Evolutionary conservation across 768 basidiomycete species (phyloP).

Genomic region (Phlegmacium glaucopus): DNA sequence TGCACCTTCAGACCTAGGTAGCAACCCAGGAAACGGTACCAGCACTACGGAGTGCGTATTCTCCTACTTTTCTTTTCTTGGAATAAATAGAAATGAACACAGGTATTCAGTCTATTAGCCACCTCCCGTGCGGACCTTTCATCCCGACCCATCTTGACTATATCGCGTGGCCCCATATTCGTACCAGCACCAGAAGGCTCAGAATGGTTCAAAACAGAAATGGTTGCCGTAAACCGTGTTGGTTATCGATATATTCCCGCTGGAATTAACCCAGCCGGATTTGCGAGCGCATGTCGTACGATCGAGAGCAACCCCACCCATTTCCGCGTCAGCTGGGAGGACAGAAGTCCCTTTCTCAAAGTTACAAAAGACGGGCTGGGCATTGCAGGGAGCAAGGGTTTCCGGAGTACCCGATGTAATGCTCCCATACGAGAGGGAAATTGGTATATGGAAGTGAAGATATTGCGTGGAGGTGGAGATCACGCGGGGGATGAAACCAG

Average conservation of each 20-base stretch:
- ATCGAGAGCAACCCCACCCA: slow-evolving; percentile 74
- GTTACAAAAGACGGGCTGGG: slow-evolving; percentile 77
- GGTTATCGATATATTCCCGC: slow-evolving; percentile 81
- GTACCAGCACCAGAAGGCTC: slow-evolving; percentile 53
- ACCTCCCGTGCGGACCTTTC: slow-evolving; percentile 63
- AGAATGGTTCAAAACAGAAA: slow-evolving; percentile 64
- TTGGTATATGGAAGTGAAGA: slow-evolving; percentile 92
- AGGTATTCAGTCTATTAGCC: slow-evolving; percentile 44
- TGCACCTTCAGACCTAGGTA: slow-evolving; percentile 52
- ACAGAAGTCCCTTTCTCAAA: slow-evolving; percentile 77
- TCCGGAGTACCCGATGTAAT: slow-evolving; percentile 86
- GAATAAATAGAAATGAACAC: slow-evolving; percentile 6
- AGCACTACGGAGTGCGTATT: slow-evolving; percentile 36
- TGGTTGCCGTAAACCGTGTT: slow-evolving; percentile 68
- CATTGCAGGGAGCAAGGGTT: slow-evolving; percentile 82
- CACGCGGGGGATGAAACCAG: slow-evolving; percentile 42
- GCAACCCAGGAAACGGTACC: slow-evolving; percentile 23
- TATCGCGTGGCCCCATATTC: slow-evolving; percentile 74
- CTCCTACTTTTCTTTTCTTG: not conserved
- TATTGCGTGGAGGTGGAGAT: slow-evolving; percentile 73
- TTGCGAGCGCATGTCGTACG: slow-evolving; percentile 63
- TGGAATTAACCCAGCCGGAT: slow-evolving; percentile 61
- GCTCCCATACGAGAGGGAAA: slow-evolving; percentile 84
- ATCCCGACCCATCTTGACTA: slow-evolving; percentile 64
- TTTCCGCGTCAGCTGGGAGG: slow-evolving; percentile 86